Evolutionary conservation across 495 filamentous ascomycete species (phyloP).

Genomic region (Aspergillus mulundensis): DNA sequence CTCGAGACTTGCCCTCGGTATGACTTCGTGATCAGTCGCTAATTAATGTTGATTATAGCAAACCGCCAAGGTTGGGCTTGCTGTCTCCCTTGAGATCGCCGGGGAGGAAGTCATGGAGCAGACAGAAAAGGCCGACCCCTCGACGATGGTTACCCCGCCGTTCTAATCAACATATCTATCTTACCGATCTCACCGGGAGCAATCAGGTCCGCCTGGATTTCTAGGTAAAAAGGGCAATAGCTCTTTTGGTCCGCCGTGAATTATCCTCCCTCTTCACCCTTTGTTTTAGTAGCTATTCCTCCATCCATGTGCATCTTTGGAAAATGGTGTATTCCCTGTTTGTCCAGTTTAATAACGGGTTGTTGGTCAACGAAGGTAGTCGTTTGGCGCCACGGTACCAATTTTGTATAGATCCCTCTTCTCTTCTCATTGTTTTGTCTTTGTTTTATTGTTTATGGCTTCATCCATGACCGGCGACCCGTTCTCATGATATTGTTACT

Average conservation of each 20-base stretch:
- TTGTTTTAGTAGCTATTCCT: conserved; percentile 50
- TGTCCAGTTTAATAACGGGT: conserved; percentile 29
- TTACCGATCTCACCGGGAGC: conserved; percentile 7
- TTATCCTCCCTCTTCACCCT: conserved; percentile 24
- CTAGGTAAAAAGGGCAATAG: conserved; percentile 4
- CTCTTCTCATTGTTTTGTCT: conserved; percentile 12
- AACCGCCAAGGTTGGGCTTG: conserved; percentile 89
- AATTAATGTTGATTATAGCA: conserved; percentile 53
- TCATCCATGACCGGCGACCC: conserved; percentile 29
- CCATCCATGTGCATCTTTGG: conserved; percentile 29
- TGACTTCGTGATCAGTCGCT: neutral
- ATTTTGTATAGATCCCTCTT: conserved; percentile 48
- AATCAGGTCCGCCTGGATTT: conserved; percentile 8
- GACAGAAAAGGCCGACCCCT: conserved; percentile 62
- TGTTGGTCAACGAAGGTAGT: conserved; percentile 34
- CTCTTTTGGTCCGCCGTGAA: conserved; percentile 3
- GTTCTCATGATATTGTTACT: conserved; percentile 27
- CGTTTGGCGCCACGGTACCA: conserved; percentile 43
- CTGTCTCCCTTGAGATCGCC: conserved; percentile 87
- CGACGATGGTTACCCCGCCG: conserved; percentile 47
- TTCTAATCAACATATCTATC: conserved; percentile 38
- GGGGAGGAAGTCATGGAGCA: conserved; percentile 89
- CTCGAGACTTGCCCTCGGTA: neutral
- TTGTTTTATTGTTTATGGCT: conserved; percentile 27
- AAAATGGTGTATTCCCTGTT: conserved; percentile 33